Evolutionary conservation across 495 filamentous ascomycete genomes (phyloP).

Genomic region (Apiosordaria backusii): DNA sequence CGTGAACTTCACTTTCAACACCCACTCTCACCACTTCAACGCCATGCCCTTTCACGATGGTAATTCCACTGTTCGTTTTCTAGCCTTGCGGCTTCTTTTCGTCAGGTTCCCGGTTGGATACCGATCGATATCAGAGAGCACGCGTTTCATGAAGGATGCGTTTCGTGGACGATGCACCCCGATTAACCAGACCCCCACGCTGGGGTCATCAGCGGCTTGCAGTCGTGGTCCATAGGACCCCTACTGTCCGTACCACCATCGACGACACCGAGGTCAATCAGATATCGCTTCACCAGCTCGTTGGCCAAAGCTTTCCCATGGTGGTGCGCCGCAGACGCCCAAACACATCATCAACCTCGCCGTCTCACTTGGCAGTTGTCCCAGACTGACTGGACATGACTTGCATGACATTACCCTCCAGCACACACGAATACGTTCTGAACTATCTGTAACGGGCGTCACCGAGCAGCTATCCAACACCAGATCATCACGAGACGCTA

Average conservation of each 20-base stretch:
- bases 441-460: neutral
- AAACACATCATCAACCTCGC: neutral
- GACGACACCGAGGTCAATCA: neutral
- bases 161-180: neutral
- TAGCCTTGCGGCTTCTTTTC: neutral
- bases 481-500: neutral
- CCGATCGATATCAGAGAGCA: neutral
- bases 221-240: neutral
- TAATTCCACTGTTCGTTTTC: neutral
- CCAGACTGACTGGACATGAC: neutral
- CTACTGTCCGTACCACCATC: neutral
- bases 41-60: neutral
- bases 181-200: neutral
- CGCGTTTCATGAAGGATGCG: neutral
- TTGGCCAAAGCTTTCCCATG: neutral
- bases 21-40: neutral
- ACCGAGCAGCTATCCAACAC: neutral
- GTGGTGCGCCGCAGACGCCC: neutral
- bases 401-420: neutral
- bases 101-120: neutral
- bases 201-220: constrained; percentile 5
- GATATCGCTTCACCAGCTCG: constrained; percentile 2
- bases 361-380: constrained; percentile 1
- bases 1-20: neutral
- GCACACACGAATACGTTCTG: neutral